Conservation (phyloP, 257 asterid species). For the Primulina tabacum region DNA sequence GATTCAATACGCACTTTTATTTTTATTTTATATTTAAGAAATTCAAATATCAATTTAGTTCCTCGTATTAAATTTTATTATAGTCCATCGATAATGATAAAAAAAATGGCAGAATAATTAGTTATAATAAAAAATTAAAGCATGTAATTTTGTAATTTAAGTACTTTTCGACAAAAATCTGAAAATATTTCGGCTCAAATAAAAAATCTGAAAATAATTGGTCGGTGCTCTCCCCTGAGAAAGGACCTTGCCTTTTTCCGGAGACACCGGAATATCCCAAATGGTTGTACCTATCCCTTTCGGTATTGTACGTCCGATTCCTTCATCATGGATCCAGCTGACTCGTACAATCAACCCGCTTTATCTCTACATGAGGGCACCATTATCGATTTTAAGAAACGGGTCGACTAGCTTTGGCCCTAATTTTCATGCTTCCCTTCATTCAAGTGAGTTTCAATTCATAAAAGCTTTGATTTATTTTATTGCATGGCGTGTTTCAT, state of each 20-base stretch:
- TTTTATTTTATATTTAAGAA: too few species aligned
- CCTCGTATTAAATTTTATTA: too few species aligned
- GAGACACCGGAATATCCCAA: not conserved
- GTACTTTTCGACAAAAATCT: conserved; percentile 7
- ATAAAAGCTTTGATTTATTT: conserved; percentile 3
- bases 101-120: too few species aligned
- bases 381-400: conserved; percentile 35
- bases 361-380: conserved; percentile 21
- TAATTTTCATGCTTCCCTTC: conserved; percentile 48
- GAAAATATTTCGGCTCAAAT: too few species aligned
- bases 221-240: not conserved
- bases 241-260: conserved; percentile 20
- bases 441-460: conserved; percentile 41
- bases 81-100: too few species aligned
- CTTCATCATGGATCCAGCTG: conserved; percentile 40
- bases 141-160: too few species aligned
- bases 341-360: conserved; percentile 39
- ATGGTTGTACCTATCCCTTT: conserved; percentile 50
- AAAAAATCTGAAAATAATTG: conserved; percentile 14
- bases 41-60: too few species aligned
- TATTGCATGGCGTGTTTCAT: not conserved
- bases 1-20: too few species aligned
- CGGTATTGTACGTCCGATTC: conserved; percentile 44
- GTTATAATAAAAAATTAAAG: too few species aligned
- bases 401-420: conserved; percentile 32